phyloP scores from a whole-genome alignment of 331 rosid species.

The Cucumis variabilis region DNA sequence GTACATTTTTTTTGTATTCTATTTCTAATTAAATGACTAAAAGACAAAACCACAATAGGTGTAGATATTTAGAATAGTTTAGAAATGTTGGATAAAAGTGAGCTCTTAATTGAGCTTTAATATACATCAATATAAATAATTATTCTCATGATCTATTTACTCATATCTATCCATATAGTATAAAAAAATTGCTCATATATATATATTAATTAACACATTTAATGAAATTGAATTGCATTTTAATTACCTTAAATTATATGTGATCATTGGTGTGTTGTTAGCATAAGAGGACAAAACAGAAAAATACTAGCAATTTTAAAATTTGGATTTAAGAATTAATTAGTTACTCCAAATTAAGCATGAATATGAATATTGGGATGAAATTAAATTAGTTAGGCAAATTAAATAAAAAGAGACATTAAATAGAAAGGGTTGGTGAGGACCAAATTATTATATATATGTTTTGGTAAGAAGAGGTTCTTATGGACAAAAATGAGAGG shows the following conservation, averaged over 20 bases:
- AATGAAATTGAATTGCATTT: not conserved
- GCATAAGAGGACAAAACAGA: no score
- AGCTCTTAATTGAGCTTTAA: not conserved
- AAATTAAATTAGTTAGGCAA: not conserved
- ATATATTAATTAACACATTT: not conserved
- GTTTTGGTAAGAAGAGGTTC: not conserved
- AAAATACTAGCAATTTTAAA: no score
- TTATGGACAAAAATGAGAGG: not conserved
- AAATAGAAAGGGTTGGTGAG: not conserved
- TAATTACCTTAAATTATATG: no score
- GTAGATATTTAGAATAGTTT: not conserved
- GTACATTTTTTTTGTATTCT: not conserved
- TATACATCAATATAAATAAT: no score
- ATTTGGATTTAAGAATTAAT: not conserved
- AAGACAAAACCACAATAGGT: not conserved
- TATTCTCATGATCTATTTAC: no score
- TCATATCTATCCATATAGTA: no score
- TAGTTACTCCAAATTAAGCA: not conserved
- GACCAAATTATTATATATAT: conserved; percentile 4
- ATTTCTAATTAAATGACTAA: not conserved
- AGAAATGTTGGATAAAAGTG: not conserved
- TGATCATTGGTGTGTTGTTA: not conserved
- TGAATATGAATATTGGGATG: not conserved
- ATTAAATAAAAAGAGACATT: not conserved
- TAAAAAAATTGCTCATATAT: not conserved